Percentiles rank a stretch among this genome's conserved stretches.
Evolutionary conservation across 495 filamentous ascomycete genomes (phyloP).

Genomic region (Penicillium psychrofluorescens): DNA sequence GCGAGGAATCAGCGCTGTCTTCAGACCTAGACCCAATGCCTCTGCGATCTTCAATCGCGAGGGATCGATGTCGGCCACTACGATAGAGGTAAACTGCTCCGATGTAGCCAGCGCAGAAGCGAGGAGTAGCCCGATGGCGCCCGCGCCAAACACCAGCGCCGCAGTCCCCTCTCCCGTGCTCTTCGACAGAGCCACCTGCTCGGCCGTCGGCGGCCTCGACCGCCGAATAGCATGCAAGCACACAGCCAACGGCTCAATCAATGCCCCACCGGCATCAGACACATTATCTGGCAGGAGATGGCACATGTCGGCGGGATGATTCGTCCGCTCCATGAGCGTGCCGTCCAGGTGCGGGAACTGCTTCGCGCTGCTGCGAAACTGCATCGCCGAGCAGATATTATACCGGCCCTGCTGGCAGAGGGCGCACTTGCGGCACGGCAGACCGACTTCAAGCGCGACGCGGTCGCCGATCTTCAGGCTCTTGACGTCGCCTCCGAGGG

Average conservation of each 20-base stretch:
- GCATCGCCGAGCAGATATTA: slow-evolving; percentile 78
- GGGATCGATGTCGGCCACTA: slow-evolving; percentile 75
- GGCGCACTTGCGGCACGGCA: slow-evolving; percentile 65
- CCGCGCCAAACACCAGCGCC: slow-evolving; percentile 73
- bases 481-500: slow-evolving; percentile 45
- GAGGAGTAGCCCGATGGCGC: slow-evolving; percentile 70
- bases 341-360: slow-evolving; percentile 73
- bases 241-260: slow-evolving; percentile 74
- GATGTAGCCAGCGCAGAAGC: slow-evolving; percentile 52
- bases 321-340: slow-evolving; percentile 71
- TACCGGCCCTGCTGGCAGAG: slow-evolving; percentile 64
- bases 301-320: slow-evolving; percentile 56
- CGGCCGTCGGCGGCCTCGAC: slow-evolving; percentile 41
- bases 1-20: slow-evolving; percentile 50
- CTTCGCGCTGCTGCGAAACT: slow-evolving; percentile 74
- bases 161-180: slow-evolving; percentile 30
- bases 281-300: slow-evolving; percentile 55
- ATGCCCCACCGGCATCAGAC: slow-evolving; percentile 60
- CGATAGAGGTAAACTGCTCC: slow-evolving; percentile 62
- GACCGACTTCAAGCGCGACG: slow-evolving; percentile 78
- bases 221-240: slow-evolving; percentile 67
- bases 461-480: slow-evolving; percentile 52
- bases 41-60: slow-evolving; percentile 67
- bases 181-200: slow-evolving; percentile 17
- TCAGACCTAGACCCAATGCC: slow-evolving; percentile 59